Conservation (phyloP, 2,329 filamentous ascomycete species). For the Aspergillus arachidicola region DNA sequence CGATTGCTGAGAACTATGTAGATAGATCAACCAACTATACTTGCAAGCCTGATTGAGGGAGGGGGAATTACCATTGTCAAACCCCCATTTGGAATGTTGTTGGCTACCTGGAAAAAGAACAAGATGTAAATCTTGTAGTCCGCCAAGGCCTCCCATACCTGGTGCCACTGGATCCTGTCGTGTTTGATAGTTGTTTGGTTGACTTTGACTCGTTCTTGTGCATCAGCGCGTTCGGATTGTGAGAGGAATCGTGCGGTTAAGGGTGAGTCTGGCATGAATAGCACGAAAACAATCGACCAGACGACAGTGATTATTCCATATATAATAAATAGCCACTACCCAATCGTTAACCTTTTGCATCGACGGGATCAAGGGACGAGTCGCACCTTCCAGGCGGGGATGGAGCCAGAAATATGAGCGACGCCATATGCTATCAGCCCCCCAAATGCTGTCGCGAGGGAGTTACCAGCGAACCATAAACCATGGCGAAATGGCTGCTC, state of each 20-base stretch:
- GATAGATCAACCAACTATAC: background rate
- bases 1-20: background rate
- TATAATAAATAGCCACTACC: background rate
- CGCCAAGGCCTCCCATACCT: background rate
- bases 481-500: background rate
- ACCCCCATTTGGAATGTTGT: background rate
- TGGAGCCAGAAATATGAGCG: background rate
- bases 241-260: background rate
- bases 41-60: background rate
- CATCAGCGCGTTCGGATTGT: background rate
- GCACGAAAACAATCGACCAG: background rate
- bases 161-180: background rate
- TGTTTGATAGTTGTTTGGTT: background rate
- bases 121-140: background rate
- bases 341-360: accelerated
- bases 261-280: background rate
- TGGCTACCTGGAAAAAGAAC: background rate
- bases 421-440: background rate
- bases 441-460: background rate
- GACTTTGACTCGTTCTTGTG: background rate
- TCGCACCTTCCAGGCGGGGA: background rate
- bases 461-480: background rate
- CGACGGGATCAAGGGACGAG: background rate
- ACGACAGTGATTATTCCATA: background rate
- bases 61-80: background rate